Evolutionary conservation across 257 asterid genomes (phyloP), one percentile per base, ranked within the genome.

Genomic region (Pogostemon cablin): DNA sequence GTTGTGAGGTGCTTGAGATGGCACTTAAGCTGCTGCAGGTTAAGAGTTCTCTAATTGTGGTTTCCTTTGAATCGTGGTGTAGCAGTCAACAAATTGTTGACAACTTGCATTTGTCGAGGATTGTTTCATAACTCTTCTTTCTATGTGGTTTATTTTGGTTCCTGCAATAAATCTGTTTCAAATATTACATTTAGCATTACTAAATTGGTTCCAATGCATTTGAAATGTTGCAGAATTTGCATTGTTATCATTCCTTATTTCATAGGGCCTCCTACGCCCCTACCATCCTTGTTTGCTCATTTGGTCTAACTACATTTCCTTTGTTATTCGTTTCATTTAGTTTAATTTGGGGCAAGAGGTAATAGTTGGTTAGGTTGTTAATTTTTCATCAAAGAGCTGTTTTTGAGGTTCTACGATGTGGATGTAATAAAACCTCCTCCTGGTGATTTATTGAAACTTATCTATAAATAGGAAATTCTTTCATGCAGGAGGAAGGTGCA

Each of bases 11-110:
- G 75, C 96, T 95, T 68, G 99, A 92, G 86, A 86, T 83, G 85
- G 98, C 97, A 6, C 84, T 95, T 75, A 95, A 83, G 80, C 79
- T 95, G 70, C 82, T 95, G 77, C 99, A 89, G 98, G 99, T 91
- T 64, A 3, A 68, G 68, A 50, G 41, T 58, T 41, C 48, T 63
- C 57, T 80, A 37, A 40, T 64, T 55, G 61, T 11, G 56, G 48
- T 20, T 11, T 15, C 39, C 6, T 67, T 76, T 35, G 54, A 12
- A 44, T 47, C 6, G 35, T 53, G 41, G 48, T 65, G 49, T 39
- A n/a, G n/a, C 52, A 15, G 34, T 54, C 43, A 71, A 47, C 55
- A 37, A 6, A 25, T 15, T 55, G 34, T 53, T 7, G 44, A 32
- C 7, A 9, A 61, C 63, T 37, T 43, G 64, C 34, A 50, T 67